Conservation (phyloP, 2,329 filamentous ascomycete genomes). For the Fusarium penzigii region DNA sequence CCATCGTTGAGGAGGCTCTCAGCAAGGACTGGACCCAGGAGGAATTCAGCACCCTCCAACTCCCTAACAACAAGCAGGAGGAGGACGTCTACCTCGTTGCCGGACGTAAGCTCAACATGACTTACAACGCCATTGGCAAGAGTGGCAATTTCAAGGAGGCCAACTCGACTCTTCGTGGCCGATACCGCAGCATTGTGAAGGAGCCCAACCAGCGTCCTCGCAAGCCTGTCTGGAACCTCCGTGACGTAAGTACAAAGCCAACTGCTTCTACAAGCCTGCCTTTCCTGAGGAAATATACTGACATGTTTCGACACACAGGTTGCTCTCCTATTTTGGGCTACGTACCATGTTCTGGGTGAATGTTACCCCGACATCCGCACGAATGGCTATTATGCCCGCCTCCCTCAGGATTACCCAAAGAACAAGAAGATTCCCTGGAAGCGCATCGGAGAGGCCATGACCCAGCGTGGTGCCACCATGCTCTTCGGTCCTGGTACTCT, state of each 20-base stretch:
- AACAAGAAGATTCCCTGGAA: slow-evolving; percentile 52
- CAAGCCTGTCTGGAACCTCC: slow-evolving; percentile 62
- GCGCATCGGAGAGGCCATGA: slow-evolving; percentile 55
- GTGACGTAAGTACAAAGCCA: slow-evolving; percentile 57
- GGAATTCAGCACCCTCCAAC: background rate
- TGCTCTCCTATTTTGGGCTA: background rate
- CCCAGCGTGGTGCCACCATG: slow-evolving; percentile 54
- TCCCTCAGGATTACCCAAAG: background rate
- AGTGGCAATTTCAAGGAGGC: slow-evolving; percentile 60
- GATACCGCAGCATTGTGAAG: slow-evolving; percentile 67
- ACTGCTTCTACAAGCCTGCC: too few species aligned
- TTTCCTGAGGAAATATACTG: background rate
- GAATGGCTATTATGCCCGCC: background rate
- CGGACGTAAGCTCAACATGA: background rate
- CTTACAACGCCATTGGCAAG: slow-evolving; percentile 8
- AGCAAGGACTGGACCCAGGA: background rate
- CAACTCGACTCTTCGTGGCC: slow-evolving; percentile 72
- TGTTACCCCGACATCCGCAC: background rate
- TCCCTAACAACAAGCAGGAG: background rate
- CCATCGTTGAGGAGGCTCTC: background rate
- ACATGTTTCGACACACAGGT: background rate
- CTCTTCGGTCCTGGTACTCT: slow-evolving; percentile 61
- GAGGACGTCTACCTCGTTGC: background rate
- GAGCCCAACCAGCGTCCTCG: slow-evolving; percentile 61
- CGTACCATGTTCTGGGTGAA: background rate